Evolutionary conservation across 371 early-diverging fungal species (phyloP).

Genomic region (Zancudomyces culisetae): DNA sequence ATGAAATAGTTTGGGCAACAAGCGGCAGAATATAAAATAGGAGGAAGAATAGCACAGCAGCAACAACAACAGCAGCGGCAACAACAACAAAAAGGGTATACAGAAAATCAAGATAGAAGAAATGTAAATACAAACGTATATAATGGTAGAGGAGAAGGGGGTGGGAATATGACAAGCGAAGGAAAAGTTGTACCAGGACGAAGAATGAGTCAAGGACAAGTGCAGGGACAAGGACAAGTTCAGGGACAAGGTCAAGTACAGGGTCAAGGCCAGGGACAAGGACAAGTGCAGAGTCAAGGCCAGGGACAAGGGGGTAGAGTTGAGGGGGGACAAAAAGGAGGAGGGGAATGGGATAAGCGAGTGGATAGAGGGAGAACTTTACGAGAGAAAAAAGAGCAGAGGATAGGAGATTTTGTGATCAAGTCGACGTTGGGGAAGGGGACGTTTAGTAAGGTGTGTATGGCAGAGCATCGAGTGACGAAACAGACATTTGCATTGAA

Average conservation of each 20-base stretch:
- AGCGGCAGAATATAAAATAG: no score
- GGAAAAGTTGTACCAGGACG: no score
- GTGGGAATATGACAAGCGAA: no score
- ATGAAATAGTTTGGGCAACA: no score
- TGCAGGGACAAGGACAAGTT: not conserved
- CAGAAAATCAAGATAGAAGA: no score
- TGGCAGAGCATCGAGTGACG: constrained; percentile 23
- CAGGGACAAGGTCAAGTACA: not conserved
- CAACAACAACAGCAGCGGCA: no score
- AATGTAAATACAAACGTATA: no score
- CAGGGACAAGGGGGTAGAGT: not conserved
- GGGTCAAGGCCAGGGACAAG: not conserved
- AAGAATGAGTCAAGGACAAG: not conserved
- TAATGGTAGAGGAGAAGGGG: no score
- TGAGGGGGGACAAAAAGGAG: not conserved
- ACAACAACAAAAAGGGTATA: no score
- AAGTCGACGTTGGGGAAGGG: constrained; percentile 24
- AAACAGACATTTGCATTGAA: constrained; percentile 68
- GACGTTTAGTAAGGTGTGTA: constrained; percentile 25
- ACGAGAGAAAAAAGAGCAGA: constrained; percentile 14
- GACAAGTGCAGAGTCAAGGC: not conserved
- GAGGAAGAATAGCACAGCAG: no score
- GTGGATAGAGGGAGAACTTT: not conserved
- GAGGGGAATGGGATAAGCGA: not conserved
- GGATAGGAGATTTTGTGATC: constrained; percentile 23